A percentile compares a stretch with the other conserved stretches of the same genome.
These are phyloP conservation scores for Fusarium verticillioides DNA, from an alignment of 2,329 filamentous ascomycete species.

Conservation along the genomic window DNA sequence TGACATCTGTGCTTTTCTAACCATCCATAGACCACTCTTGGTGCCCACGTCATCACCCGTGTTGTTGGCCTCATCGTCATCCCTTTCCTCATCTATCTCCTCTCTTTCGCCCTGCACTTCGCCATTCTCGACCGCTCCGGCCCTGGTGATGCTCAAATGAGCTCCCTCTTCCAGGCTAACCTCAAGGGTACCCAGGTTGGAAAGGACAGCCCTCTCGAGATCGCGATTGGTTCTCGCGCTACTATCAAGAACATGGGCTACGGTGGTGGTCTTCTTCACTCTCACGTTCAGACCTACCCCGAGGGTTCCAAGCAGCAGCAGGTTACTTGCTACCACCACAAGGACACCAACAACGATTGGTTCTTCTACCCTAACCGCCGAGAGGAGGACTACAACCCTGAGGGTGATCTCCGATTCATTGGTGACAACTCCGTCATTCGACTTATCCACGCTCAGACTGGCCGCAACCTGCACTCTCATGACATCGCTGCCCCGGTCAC, in stretches of 20 bases:
- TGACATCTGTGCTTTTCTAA: conserved; percentile 8
- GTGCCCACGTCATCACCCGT: conserved; percentile 81
- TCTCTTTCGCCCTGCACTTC: conserved; percentile 96
- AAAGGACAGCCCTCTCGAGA: conserved; percentile 91
- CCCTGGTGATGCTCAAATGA: conserved; percentile 99
- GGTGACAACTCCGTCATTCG: conserved; percentile 82
- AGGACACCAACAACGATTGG: conserved; percentile 99
- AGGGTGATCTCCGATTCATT: conserved; percentile 77
- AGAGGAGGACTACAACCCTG: conserved; percentile 76
- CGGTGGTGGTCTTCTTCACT: conserved; percentile 94
- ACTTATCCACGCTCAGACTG: conserved; percentile 93
- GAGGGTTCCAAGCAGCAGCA: conserved; percentile 96
- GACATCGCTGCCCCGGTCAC: conserved; percentile 87
- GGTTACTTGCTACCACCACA: conserved; percentile 99
- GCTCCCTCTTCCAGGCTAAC: conserved; percentile 98
- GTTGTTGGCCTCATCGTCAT: conserved; percentile 89
- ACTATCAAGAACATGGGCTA: conserved; percentile 99
- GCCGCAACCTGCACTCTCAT: conserved; percentile 97
- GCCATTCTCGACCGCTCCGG: conserved; percentile 92
- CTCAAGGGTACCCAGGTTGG: conserved; percentile 93
- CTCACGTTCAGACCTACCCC: conserved; percentile 94
- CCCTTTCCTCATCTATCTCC: conserved; percentile 90
- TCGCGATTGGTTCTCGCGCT: conserved; percentile 87
- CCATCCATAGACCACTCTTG: conserved; percentile 66
- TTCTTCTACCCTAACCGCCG: conserved; percentile 95